Conservation (phyloP, 2,329 filamentous ascomycete species). For the Paecilomyces sp. region DNA sequence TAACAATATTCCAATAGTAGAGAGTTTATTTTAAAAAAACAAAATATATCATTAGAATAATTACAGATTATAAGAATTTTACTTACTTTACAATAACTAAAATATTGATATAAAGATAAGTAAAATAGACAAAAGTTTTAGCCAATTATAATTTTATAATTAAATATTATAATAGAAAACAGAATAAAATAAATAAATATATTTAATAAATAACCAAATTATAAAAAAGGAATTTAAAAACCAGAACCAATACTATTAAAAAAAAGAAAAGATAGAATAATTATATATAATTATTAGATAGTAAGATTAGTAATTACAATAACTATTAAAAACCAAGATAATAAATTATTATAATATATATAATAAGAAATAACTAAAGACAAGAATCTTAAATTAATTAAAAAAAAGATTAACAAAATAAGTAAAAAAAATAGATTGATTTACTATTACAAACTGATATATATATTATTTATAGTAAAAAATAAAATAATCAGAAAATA, state of each 20-base stretch:
- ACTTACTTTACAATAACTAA: constrained; percentile 1
- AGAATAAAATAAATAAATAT: background rate
- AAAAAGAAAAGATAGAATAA: too few species aligned
- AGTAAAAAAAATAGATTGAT: background rate
- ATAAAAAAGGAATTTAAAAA: background rate
- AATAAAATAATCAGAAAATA: background rate
- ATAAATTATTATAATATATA: too few species aligned
- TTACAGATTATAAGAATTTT: constrained; percentile 2
- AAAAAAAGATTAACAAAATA: background rate
- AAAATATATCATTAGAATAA: too few species aligned
- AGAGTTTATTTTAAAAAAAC: background rate
- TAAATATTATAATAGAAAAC: background rate
- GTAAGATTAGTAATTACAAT: too few species aligned
- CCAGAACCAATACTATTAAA: background rate
- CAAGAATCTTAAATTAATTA: background rate
- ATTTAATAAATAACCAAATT: background rate
- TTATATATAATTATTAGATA: too few species aligned
- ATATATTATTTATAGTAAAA: background rate
- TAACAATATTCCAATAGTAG: too few species aligned
- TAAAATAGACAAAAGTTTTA: background rate
- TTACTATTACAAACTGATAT: background rate
- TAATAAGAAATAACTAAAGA: background rate
- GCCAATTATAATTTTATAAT: background rate
- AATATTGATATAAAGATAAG: background rate
- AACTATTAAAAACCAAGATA: too few species aligned